Base-by-base conservation (phyloP, 177 flowering plant species). In the Vitis hybrid region DNA sequence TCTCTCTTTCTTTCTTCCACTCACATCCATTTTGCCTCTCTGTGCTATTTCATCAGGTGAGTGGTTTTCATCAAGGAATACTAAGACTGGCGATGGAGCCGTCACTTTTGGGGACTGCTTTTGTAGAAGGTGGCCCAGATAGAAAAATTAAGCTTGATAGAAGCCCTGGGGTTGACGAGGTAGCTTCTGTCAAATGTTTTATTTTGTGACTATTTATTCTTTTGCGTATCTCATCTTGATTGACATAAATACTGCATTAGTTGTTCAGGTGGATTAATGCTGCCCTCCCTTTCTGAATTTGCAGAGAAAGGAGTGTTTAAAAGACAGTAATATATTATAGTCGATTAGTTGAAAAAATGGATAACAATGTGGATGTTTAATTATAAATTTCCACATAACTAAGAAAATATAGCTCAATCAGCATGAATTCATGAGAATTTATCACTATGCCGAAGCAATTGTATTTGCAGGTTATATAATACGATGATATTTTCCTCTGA, bases 71-170 rank as follows among this genome's bases (percentile, higher is more conserved):
- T 78, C 97, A 91, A 77, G 99, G 97, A 72, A 84, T 94, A 75
- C 69, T 94, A 68, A 92, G 85, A 75, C 71, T 92, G 80, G 97
- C 99, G 2, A 89, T 94, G 97, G 99, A 94, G 77, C 99, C 99
- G 73, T 84, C 96, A 18, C 50, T 94, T 0, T 73, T 89, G 65
- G 89, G 97, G 52, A 83, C 80, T 80, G 94, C 93, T 70, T 79
- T 92, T 72, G 74, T 92, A 89, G 97, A 88, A 80, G 97, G 99
- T 75, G 99, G 99, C 58, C 97, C 99, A 57, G 89, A 91, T 76
- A 84, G 97, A 74, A 88, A 85, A 75, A 90, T 94, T 67, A 86
- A 85, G 78, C 95, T 94, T 71, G 99, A 94, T 76, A 82, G 82
- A 23, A 90, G 86, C 76, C 93, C 98, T 56, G 97, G 93, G 54